Evolutionary conservation across 2,329 filamentous ascomycete species (phyloP).

Genomic region (Diaporthe eres): DNA sequence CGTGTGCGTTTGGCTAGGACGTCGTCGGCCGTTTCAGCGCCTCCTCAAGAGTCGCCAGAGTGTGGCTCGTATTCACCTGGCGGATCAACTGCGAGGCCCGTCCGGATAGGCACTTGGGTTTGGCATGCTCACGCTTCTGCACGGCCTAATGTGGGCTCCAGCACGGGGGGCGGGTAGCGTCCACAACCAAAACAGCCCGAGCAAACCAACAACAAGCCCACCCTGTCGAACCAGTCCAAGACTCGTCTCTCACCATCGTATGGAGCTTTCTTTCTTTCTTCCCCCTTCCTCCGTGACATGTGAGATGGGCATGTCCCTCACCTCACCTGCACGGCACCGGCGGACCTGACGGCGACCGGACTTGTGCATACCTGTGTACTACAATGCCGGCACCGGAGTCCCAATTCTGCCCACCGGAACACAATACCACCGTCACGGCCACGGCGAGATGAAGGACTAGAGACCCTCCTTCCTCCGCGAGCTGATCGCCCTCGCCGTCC

Average conservation of each 20-base stretch:
- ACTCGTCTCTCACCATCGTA: constrained; percentile 1
- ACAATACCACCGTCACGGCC: constrained; percentile 6
- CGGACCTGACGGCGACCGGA: not conserved
- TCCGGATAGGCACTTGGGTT: constrained; percentile 21
- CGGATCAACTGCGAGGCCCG: constrained; percentile 12
- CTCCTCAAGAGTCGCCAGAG: constrained; percentile 3
- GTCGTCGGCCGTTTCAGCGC: constrained; percentile 26
- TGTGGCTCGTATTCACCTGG: constrained; percentile 39
- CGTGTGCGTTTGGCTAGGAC: constrained; percentile 1
- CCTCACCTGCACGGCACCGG: not conserved
- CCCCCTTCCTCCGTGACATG: not conserved
- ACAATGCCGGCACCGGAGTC: not conserved
- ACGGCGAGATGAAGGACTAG: constrained; percentile 28
- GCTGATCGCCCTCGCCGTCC: constrained; percentile 1
- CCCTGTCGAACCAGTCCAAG: not conserved
- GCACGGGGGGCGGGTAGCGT: constrained; percentile 8
- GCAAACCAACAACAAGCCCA: constrained; percentile 10
- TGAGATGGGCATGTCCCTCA: not conserved
- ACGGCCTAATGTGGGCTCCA: constrained; percentile 34
- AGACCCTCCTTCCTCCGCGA: not conserved
- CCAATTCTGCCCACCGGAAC: not conserved
- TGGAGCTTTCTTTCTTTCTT: not conserved
- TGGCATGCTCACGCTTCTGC: constrained; percentile 36
- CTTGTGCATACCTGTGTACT: not conserved
- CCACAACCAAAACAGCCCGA: constrained; percentile 25